Evolutionary conservation across 106 monocot species (phyloP).

Genomic region (Gastrodia elata): DNA sequence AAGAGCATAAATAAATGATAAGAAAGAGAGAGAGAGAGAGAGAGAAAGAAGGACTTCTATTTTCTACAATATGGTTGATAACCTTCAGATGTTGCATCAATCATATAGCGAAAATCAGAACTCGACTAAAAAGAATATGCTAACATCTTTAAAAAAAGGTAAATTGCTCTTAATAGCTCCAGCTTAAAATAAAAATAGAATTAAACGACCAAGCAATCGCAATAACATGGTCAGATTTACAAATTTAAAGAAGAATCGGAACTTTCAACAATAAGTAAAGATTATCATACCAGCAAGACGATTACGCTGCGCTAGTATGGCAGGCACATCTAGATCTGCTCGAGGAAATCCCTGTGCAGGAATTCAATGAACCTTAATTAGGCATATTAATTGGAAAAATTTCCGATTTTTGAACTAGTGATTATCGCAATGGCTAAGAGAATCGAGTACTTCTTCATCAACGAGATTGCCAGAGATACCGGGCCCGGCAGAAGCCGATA

Average conservation of each 20-base stretch:
- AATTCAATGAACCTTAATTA: not conserved
- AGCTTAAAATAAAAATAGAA: not conserved
- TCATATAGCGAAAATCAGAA: no score
- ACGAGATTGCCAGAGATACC: slow-evolving; percentile 81
- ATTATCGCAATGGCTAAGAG: not conserved
- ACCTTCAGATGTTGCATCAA: no score
- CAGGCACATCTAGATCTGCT: slow-evolving; percentile 15
- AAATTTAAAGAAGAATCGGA: not conserved
- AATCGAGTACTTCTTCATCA: slow-evolving; percentile 46
- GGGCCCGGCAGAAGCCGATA: slow-evolving; percentile 46
- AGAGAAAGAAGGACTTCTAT: no score
- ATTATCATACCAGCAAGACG: slow-evolving; percentile 18
- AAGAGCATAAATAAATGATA: not conserved
- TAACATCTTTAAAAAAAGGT: not conserved
- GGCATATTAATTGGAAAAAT: not conserved
- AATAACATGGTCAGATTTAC: not conserved
- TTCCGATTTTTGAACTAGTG: not conserved
- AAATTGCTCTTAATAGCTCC: not conserved
- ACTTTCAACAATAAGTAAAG: not conserved
- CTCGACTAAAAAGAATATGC: no score
- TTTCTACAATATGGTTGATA: no score
- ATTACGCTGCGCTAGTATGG: slow-evolving; percentile 15
- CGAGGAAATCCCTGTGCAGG: slow-evolving; percentile 24
- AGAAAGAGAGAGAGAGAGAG: no score
- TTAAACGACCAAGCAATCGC: not conserved